Evolutionary conservation across 2,329 filamentous ascomycete species (phyloP), one percentile per base, ranked within the genome.

Genomic region (Leptographium radiaticola): DNA sequence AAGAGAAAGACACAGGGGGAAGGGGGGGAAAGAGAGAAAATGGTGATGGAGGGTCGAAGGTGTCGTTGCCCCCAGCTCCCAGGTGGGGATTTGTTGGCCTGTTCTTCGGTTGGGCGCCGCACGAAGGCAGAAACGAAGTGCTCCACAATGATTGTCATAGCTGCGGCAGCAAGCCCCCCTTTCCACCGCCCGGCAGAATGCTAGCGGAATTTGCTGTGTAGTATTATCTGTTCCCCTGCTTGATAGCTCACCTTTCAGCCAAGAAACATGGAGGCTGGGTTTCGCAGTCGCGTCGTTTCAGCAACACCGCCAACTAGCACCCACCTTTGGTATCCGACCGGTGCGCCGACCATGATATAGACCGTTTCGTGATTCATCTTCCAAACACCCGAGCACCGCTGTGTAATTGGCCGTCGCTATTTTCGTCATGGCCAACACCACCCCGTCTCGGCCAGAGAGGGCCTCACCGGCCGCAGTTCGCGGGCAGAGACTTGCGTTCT

Each of bases 351-450:
- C 42, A 44, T 44, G 42, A 12, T 44, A 44, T 25, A 44, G 20
- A 30, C 13, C 20, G 6, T 44, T 6, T 11, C 18, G 25, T 25
- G 5, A 10, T 30, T 66, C 63, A 58, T 61, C 43, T 59, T 59
- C 38, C 18, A 16, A 18, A 25, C 13, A 38, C 38, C 36, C 18
- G 31, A 20, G 33, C 39, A 15, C 25, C n/a, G n/a, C 15, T 4
- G 5, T 30, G 13, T 6, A 20, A 45, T 49, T 25, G 8, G 11
- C 10, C 49, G n/a, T 8, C n/a, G 8, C 12, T 2, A 18, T 25
- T 10, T 20, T 31, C 38, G 53, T 40, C 20, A 67, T 67, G 65
- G 58, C 63, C 47, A 60, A 60, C 42, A 64, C 64, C 3, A 66
- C 66, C n/a, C 47, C 57, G 36, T 55, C 57, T 30, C 49, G 47